Conservation (phyloP, 2,329 filamentous ascomycete genomes). For the Truncatella angustata region DNA sequence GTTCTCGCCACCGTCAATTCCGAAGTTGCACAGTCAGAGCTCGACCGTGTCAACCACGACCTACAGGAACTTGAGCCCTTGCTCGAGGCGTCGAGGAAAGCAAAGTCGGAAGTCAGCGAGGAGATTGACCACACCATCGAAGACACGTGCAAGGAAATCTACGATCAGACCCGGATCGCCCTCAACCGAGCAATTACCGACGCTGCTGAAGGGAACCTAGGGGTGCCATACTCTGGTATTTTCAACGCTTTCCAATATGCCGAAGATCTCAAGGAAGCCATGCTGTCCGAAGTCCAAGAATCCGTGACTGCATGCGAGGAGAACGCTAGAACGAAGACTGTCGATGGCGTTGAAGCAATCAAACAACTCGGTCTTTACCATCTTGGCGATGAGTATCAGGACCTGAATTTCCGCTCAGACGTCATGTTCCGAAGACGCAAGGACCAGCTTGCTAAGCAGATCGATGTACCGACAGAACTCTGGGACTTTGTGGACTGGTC, state of each 20-base stretch:
- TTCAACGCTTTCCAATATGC: constrained; percentile 87
- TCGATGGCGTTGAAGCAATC: constrained; percentile 79
- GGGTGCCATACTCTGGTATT: constrained; percentile 83
- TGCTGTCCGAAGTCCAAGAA: constrained; percentile 82
- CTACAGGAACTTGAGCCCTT: constrained; percentile 80
- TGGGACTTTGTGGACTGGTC: constrained; percentile 92
- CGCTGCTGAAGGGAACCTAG: constrained; percentile 74
- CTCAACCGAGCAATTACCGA: constrained; percentile 73
- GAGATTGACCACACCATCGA: constrained; percentile 81
- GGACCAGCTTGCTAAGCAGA: constrained; percentile 78
- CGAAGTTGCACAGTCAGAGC: constrained; percentile 80
- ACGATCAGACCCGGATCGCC: constrained; percentile 75
- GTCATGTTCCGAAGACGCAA: constrained; percentile 89
- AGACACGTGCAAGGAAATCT: constrained; percentile 79
- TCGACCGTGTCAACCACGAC: constrained; percentile 79
- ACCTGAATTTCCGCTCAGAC: constrained; percentile 84
- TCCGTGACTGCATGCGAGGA: constrained; percentile 82
- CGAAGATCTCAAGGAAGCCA: constrained; percentile 82
- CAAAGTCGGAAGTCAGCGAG: constrained; percentile 75
- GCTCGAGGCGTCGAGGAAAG: constrained; percentile 79
- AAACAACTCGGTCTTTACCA: constrained; percentile 86
- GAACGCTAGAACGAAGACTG: constrained; percentile 74
- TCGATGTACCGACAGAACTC: constrained; percentile 83
- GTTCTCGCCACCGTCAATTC: constrained; percentile 82
- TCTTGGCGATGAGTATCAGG: constrained; percentile 81